A percentile compares a stretch with the other conserved stretches of the same genome.
These are phyloP conservation scores for Pythium pyrilobum DNA, from an alignment of 352 stramenopile genomes.

Conservation along the genomic window DNA sequence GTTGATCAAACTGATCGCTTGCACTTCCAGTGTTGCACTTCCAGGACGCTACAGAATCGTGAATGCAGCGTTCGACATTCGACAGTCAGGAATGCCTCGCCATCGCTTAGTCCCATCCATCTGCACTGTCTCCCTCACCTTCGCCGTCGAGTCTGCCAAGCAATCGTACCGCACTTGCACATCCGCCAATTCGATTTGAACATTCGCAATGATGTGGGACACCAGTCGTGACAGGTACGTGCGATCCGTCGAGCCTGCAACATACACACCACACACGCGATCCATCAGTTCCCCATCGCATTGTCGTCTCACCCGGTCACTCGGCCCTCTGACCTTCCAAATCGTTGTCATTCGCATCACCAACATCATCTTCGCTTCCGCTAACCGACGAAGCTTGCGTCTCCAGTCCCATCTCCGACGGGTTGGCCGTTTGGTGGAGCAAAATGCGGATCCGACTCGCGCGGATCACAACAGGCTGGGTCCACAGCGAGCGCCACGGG, in stretches of 20 bases:
- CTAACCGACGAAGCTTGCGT: slow-evolving; percentile 7
- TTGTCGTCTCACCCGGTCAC: too few relatives aligned
- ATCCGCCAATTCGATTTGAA: slow-evolving; percentile 80
- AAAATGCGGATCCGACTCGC: slow-evolving; percentile 66
- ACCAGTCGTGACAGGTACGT: slow-evolving; percentile 82
- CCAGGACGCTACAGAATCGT: slow-evolving; percentile 50
- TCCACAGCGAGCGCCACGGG: slow-evolving; percentile 81
- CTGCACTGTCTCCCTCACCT: too few relatives aligned
- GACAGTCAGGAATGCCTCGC: not conserved
- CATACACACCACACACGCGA: not conserved
- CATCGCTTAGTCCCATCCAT: too few relatives aligned
- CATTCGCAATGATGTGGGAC: slow-evolving; percentile 81
- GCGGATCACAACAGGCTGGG: slow-evolving; percentile 73
- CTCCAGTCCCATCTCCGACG: not conserved
- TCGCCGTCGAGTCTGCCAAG: slow-evolving; percentile 45
- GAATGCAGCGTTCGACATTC: too few relatives aligned
- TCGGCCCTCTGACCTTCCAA: too few relatives aligned
- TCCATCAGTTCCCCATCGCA: not conserved
- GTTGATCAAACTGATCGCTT: slow-evolving; percentile 64
- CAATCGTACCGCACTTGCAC: slow-evolving; percentile 85
- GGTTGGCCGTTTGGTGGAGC: slow-evolving; percentile 51
- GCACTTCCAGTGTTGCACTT: slow-evolving; percentile 65
- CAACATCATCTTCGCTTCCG: slow-evolving; percentile 13
- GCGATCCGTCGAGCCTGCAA: slow-evolving; percentile 35
- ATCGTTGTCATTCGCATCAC: slow-evolving; percentile 15